Evolutionary conservation across 2,329 filamentous ascomycete genomes (phyloP), one percentile per base, ranked within the genome.

Genomic region (Hirsutella minnesotensis): DNA sequence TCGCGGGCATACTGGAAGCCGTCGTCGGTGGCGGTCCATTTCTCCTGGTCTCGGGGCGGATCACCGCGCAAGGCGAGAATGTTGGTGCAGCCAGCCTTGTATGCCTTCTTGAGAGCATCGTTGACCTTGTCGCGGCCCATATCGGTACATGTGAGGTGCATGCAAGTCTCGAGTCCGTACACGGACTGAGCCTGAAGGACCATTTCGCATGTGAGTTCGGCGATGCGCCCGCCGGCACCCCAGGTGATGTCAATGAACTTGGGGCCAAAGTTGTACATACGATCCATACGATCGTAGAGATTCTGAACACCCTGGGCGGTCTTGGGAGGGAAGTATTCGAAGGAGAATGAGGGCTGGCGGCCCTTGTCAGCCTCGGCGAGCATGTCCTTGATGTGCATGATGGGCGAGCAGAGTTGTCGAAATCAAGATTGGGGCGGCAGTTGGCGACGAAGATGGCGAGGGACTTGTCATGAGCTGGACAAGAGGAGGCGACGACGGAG

Each of bases 261-360:
- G 49, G 90, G 92, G 2, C 88, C 92, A 49, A 94, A 78, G 56
- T 83, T 79, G 65, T 95, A 88, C 92, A 98, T 98, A 66, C 89
- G 88, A 67, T 98, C 92, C 86, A 98, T 96, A 54, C 92, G 86
- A 56, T 98, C 92, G 73, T 98, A 98, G 45, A 98, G 81, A 64
- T 98, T 98, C 69, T 98, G 92, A 12, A 98, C 90, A 73, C 92
- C 92, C 68, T 92, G 86, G 10, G 86, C 84, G 8, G 92, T 98
- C 71, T 98, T 98, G 33, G 92, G 92, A 41, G 92, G 92, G 67
- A 98, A 98, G 73, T 95, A 98, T 65, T 98, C 92, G 70, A 98
- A 98, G 46, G 92, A 98, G 73, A 95, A 95, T 59, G 88, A 92
- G 45, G 89, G 83, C 56, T 83, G 77, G 60, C 81, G 79, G 57